Conservation (phyloP, 1,139 yeast species). For the Geotrichum restrictum region DNA sequence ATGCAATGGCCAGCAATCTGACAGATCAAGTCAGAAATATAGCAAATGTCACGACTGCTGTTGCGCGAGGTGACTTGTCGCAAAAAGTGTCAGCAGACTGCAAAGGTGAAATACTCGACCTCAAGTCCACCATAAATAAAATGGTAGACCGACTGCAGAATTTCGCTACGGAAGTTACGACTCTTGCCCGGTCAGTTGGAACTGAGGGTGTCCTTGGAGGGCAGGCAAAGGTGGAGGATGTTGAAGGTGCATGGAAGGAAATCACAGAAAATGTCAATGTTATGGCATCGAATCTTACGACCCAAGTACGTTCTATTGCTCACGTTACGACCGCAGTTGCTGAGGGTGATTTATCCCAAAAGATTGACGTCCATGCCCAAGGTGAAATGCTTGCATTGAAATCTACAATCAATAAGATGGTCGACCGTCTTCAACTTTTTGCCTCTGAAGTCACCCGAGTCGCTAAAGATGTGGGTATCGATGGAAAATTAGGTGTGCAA, state of each 20-base stretch:
- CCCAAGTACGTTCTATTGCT: slow-evolving; percentile 85
- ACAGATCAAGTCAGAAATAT: slow-evolving; percentile 86
- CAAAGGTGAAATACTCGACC: slow-evolving; percentile 78
- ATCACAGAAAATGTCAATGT: slow-evolving; percentile 84
- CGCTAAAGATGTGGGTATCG: slow-evolving; percentile 89
- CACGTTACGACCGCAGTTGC: slow-evolving; percentile 92
- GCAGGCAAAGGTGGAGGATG: slow-evolving; percentile 87
- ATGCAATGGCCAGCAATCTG: slow-evolving; percentile 84
- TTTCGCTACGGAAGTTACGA: slow-evolving; percentile 84
- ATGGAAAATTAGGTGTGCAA: slow-evolving; percentile 86
- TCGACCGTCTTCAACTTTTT: slow-evolving; percentile 80
- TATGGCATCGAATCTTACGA: slow-evolving; percentile 85
- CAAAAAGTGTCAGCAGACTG: slow-evolving; percentile 86
- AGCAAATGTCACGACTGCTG: slow-evolving; percentile 88
- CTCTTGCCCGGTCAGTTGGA: slow-evolving; percentile 83
- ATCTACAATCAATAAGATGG: slow-evolving; percentile 84
- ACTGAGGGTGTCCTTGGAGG: slow-evolving; percentile 88
- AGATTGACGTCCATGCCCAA: slow-evolving; percentile 84
- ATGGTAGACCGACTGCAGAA: slow-evolving; percentile 87
- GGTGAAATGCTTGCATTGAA: slow-evolving; percentile 76
- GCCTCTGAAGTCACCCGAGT: slow-evolving; percentile 87
- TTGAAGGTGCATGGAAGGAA: slow-evolving; percentile 92
- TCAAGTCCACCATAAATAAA: slow-evolving; percentile 73
- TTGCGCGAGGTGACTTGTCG: slow-evolving; percentile 82
- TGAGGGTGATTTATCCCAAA: slow-evolving; percentile 82